Base-by-base conservation (phyloP, 768 basidiomycete genomes). In the Suillus subluteus region DNA sequence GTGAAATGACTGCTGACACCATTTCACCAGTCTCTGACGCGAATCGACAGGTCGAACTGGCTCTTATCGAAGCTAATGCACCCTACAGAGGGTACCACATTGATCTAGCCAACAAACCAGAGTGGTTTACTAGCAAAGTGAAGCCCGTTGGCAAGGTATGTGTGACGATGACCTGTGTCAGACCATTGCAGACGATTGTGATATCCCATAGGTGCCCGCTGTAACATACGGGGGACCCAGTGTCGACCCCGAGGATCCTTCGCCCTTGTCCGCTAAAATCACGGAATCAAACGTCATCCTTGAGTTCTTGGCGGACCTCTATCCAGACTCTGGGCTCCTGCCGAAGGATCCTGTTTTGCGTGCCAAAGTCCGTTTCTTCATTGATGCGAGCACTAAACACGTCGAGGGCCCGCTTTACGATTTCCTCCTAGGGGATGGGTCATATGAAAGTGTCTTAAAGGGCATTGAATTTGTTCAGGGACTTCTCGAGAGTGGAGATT, bases 131-230 rank as follows among this genome's bases (percentile, higher is more conserved):
- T 0, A 81, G 83, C 0, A 82, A 85, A 66, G 82, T 90, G 48
- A 89, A 88, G 73, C 86, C 87, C 0, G 86, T 83, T 0, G 83
- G 84, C 76, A 88, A 89, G 81, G 88, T 87, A 66, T 23, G 74
- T 70, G 30, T 26, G 18, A 44, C 9, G 7, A 26, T 21, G 3
- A 3, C 4, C 15, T 46, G 16, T 12, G 4, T 32, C 2, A 35
- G 35, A 35, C 35, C 26, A 32, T 59, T 40, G 26, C n/a, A n/a
- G n/a, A n/a, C 4, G n/a, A 37, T 12, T 40, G 32, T 21, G 5
- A 26, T 9, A n/a, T 30, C 18, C 9, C 13, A 37, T 54, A 85
- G 86, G 84, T 88, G 21, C 85, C 88, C 48, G 86, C 86, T 0
- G 74, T 89, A 48, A 74, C 85, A 1, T 88, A 86, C 67, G 88